Conservation (phyloP, 2,329 filamentous ascomycete genomes). For the Epichloe sibirici region DNA sequence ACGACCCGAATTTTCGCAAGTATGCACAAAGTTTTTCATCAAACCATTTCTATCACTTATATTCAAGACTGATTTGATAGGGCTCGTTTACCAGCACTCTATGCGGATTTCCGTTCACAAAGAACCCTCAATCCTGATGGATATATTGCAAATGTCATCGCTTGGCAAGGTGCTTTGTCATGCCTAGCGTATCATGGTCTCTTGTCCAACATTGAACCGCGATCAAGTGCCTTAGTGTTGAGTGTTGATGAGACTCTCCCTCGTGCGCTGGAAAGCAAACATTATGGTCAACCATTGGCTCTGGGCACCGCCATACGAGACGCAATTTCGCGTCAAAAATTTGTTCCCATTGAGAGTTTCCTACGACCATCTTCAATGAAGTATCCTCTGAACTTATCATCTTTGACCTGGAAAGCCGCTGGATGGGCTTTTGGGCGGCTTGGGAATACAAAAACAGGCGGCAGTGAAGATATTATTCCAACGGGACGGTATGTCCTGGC, state of each 20-base stretch:
- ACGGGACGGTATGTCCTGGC: conserved; percentile 54
- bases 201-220: conserved; percentile 27
- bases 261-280: conserved; percentile 58
- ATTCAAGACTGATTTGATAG: conserved; percentile 26
- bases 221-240: conserved; percentile 38
- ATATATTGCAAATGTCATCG: conserved; percentile 65
- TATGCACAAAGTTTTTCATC: conserved; percentile 14
- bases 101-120: conserved; percentile 73
- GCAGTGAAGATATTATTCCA: conserved; percentile 42
- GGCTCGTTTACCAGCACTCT: conserved; percentile 70
- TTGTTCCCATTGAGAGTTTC: conserved; percentile 63
- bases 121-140: conserved; percentile 71
- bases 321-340: conserved; percentile 52
- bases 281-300: conserved; percentile 71
- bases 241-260: conserved; percentile 51
- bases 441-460: conserved; percentile 41
- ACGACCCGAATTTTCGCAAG: conserved; percentile 51
- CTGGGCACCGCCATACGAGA: conserved; percentile 69
- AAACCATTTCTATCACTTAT: background rate
- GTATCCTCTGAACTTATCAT: conserved; percentile 57
- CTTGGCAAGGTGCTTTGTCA: conserved; percentile 68
- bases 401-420: conserved; percentile 56
- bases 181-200: conserved; percentile 53
- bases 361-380: conserved; percentile 53
- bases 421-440: conserved; percentile 64